Conservation (phyloP, 1,284 basidiomycete genomes). For the Ceratobasidium papillatum region DNA sequence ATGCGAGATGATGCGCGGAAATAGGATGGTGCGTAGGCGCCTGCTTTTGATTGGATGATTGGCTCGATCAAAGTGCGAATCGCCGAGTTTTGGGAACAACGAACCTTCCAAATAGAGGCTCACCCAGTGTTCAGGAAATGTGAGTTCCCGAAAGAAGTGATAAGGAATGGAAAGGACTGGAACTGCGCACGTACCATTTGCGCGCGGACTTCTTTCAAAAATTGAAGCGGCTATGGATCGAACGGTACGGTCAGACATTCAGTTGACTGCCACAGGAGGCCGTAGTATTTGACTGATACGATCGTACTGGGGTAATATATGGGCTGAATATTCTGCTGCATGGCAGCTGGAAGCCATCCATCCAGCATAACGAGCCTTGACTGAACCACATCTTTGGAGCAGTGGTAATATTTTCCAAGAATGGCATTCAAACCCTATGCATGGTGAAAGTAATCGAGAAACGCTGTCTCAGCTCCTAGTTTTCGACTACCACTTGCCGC, state of each 20-base stretch:
- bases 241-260: slow-evolving; percentile 5
- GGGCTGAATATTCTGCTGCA: background rate
- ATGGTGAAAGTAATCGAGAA: background rate
- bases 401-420: slow-evolving; percentile 4
- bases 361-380: background rate
- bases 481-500: background rate
- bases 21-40: background rate
- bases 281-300: background rate
- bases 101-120: background rate
- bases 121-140: slow-evolving; percentile 11
- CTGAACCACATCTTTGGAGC: slow-evolving; percentile 25
- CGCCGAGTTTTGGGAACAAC: slow-evolving; percentile 34
- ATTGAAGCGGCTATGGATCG: slow-evolving; percentile 10
- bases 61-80: background rate
- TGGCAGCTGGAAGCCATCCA: slow-evolving; percentile 1
- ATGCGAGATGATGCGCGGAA: background rate
- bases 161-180: slow-evolving; percentile 22
- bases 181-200: slow-evolving; percentile 4
- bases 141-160: slow-evolving; percentile 17
- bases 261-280: slow-evolving; percentile 33
- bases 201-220: slow-evolving; percentile 15
- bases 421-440: background rate
- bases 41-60: slow-evolving; percentile 3
- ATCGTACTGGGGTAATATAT: background rate
- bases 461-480: slow-evolving; percentile 5